Percentiles rank a stretch among this genome's conserved stretches.
Conservation (phyloP, 2,329 filamentous ascomycete genomes). For the Colletotrichum tabaci region DNA sequence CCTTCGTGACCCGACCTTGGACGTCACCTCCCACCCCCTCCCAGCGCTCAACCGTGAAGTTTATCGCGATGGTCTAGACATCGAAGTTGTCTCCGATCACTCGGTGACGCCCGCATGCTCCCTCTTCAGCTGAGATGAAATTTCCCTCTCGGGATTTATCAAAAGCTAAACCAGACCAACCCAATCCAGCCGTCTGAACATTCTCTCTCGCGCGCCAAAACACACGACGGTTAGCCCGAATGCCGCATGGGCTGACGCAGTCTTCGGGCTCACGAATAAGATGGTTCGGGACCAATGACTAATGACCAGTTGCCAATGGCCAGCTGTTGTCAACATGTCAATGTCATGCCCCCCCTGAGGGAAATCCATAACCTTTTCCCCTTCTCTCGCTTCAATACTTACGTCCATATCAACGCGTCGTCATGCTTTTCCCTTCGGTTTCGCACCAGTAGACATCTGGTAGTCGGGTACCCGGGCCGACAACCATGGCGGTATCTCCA, state of each 20-base stretch:
- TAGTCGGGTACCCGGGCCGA: background rate
- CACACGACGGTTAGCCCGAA: slow-evolving; percentile 6
- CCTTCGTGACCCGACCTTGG: background rate
- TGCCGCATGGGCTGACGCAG: slow-evolving; percentile 1
- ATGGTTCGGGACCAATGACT: background rate
- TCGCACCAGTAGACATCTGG: slow-evolving; percentile 1
- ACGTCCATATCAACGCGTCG: background rate
- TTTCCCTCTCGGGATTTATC: background rate
- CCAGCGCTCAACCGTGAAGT: background rate
- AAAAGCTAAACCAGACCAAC: background rate
- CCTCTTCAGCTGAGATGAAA: slow-evolving; percentile 19
- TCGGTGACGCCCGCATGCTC: slow-evolving; percentile 1
- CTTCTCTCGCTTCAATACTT: background rate
- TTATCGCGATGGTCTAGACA: background rate
- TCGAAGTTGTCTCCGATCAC: slow-evolving; percentile 9
- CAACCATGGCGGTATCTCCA: slow-evolving; percentile 68
- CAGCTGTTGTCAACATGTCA: slow-evolving; percentile 1
- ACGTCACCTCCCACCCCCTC: background rate
- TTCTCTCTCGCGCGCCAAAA: background rate
- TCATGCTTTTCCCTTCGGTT: background rate
- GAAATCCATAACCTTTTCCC: slow-evolving; percentile 3
- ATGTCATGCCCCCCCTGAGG: background rate
- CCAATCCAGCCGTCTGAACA: background rate
- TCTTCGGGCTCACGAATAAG: slow-evolving; percentile 6
- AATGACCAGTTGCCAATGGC: background rate